phyloP scores from a whole-genome alignment of 73 alveolate species.

The Blepharisma stoltei region DNA sequence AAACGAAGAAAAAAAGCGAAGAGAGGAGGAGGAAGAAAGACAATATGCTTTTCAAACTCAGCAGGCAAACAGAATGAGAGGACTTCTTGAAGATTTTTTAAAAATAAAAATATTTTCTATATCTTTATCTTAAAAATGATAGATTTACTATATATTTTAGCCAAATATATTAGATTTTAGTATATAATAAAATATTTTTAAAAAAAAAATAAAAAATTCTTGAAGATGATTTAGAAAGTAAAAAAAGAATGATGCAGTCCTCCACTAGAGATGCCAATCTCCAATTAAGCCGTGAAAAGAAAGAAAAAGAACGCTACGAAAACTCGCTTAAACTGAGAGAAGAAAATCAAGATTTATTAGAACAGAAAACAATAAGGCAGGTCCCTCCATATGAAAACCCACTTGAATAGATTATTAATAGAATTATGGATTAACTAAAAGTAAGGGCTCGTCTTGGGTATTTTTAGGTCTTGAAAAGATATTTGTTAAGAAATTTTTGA shows the following conservation, averaged over 20 bases:
- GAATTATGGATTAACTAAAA: neutral
- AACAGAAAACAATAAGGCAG: conserved; percentile 7
- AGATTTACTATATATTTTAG: too few relatives aligned
- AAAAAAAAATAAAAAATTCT: too few relatives aligned
- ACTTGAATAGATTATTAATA: neutral
- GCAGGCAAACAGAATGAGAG: conserved; percentile 34
- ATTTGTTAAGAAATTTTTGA: neutral
- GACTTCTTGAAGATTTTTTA: conserved; percentile 8
- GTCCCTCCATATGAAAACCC: conserved; percentile 23
- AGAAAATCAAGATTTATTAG: conserved; percentile 11
- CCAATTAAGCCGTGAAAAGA: conserved; percentile 15
- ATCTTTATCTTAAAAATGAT: too few relatives aligned
- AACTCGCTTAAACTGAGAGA: neutral
- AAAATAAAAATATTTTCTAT: too few relatives aligned
- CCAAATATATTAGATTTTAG: too few relatives aligned
- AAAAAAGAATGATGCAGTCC: conserved; percentile 22
- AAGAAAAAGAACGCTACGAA: neutral
- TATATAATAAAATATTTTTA: too few relatives aligned
- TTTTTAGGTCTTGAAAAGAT: neutral
- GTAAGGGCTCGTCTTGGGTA: neutral
- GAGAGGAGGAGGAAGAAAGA: conserved; percentile 32
- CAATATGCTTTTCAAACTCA: conserved; percentile 30
- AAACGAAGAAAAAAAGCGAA: neutral
- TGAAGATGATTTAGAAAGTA: conserved; percentile 29
- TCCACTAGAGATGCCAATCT: conserved; percentile 18